These are phyloP conservation scores for Malus sylvestris DNA, from an alignment of 306 rosid species.

Conservation along the genomic window DNA sequence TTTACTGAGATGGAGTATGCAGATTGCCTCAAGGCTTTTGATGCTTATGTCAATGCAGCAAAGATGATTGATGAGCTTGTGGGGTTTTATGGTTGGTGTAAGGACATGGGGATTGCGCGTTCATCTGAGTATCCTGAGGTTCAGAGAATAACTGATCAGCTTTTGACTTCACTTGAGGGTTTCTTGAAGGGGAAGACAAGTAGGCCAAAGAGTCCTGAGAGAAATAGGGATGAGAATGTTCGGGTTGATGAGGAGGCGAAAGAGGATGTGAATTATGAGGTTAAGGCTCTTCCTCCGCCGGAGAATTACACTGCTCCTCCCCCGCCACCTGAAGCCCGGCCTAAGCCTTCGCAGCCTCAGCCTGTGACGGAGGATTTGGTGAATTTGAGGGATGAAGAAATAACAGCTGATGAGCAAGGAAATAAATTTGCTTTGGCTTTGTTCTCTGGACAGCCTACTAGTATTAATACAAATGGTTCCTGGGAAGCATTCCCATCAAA, in stretches of 20 bases:
- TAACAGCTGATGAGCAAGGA: conserved; percentile 75
- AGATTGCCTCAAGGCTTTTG: conserved; percentile 57
- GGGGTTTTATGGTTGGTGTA: conserved; percentile 74
- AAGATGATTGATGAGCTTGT: conserved; percentile 63
- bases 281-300: conserved; percentile 72
- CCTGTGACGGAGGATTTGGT: conserved; percentile 53
- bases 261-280: conserved; percentile 33
- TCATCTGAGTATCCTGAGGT: conserved; percentile 83
- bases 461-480: conserved; percentile 41
- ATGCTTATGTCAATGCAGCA: conserved; percentile 52
- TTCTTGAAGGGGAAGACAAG: conserved; percentile 56
- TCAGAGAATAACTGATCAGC: conserved; percentile 54
- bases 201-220: conserved; percentile 41
- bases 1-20: conserved; percentile 69
- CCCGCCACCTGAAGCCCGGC: conserved; percentile 14
- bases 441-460: conserved; percentile 41
- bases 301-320: conserved; percentile 39
- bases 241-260: conserved; percentile 25
- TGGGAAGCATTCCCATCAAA: conserved; percentile 75
- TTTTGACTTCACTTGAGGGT: conserved; percentile 54
- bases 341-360: conserved; percentile 20
- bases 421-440: conserved; percentile 68
- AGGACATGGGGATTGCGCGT: conserved; percentile 62
- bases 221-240: conserved; percentile 31
- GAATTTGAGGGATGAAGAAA: conserved; percentile 51